Evolutionary conservation across 2,329 filamentous ascomycete species (phyloP), one percentile per base, ranked within the genome.

Genomic region (Aurifilum marmelostoma): DNA sequence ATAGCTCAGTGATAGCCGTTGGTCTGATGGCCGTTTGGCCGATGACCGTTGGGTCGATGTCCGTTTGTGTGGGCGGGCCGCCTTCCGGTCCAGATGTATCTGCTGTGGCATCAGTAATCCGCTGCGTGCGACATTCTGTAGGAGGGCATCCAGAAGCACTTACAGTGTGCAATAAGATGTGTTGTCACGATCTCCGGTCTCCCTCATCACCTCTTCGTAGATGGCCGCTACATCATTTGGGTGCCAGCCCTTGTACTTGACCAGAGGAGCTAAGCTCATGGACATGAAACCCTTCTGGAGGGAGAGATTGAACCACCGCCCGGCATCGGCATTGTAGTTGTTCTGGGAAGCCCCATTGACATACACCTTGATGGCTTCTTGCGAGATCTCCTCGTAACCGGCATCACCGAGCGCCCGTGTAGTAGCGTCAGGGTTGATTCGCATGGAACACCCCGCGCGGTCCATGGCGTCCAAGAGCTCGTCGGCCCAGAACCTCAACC

Each of bases 241-340:
- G 58, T 84, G 82, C 87, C 88, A 92, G 41, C 81, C 79, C 65
- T 88, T 87, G 56, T 89, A 83, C 69, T 89, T 86, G 59, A 87
- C 90, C 76, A 97, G 85, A 9, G 94, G 91, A 47, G 86, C 91
- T 75, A 96, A 79, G 72, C 90, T 91, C 74, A 97, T 83, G 16
- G 90, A 89, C 74, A 93, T 88, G 63, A 97, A 80, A 34, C 91
- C 91, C 75, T 92, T 88, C 14, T 86, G 89, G 73, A 97, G 83
- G 52, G 89, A 90, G 32, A 95, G 82, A 75, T 95, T 94, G 80
- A 97, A 97, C 92, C 92, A 97, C 69, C 89, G 85, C 39, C 92
- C 93, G 66, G 94, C 85, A 59, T 91, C 86, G 71, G 88, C 89
- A 73, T 89, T 84, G 72, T 88, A 84, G 34, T 85, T 82, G 73